Conservation (phyloP, 2,329 filamentous ascomycete species). For the Sarocladium brachiariae region DNA sequence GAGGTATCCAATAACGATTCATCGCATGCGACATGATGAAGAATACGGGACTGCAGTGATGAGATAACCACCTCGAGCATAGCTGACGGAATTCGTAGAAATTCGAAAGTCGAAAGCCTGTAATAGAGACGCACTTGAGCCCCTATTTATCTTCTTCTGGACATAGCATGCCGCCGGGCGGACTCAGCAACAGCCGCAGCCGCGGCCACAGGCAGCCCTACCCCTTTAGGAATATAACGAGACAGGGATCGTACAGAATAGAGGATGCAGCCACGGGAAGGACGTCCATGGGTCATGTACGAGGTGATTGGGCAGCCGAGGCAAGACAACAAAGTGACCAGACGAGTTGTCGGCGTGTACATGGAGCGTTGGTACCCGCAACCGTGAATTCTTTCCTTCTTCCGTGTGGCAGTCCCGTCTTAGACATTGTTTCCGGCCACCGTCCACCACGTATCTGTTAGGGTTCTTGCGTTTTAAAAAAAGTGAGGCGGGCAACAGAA, state of each 20-base stretch:
- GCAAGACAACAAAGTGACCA: slow-evolving; percentile 4
- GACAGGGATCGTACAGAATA: not conserved
- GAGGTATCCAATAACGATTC: slow-evolving; percentile 56
- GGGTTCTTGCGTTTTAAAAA: not conserved
- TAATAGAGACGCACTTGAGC: not conserved
- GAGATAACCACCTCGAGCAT: too few relatives aligned
- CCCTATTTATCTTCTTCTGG: slow-evolving; percentile 7
- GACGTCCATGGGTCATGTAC: not conserved
- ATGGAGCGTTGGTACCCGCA: not conserved
- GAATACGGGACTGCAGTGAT: too few relatives aligned
- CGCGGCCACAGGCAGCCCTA: not conserved
- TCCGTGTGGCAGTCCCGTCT: not conserved
- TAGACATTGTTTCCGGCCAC: not conserved
- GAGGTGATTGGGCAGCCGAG: slow-evolving; percentile 2
- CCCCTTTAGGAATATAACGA: not conserved
- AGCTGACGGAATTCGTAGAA: too few relatives aligned
- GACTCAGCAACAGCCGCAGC: too few relatives aligned
- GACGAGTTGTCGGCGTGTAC: not conserved
- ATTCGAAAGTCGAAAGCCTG: not conserved
- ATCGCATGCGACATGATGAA: slow-evolving; percentile 25
- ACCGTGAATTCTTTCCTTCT: slow-evolving; percentile 1
- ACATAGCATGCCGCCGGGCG: not conserved
- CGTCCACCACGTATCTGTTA: not conserved
- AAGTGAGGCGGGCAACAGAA: slow-evolving; percentile 5
- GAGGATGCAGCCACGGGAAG: not conserved